Evolutionary conservation across 2,329 filamentous ascomycete genomes (phyloP), one percentile per base, ranked within the genome.

Genomic region (Proliferodiscus dingleyae): DNA sequence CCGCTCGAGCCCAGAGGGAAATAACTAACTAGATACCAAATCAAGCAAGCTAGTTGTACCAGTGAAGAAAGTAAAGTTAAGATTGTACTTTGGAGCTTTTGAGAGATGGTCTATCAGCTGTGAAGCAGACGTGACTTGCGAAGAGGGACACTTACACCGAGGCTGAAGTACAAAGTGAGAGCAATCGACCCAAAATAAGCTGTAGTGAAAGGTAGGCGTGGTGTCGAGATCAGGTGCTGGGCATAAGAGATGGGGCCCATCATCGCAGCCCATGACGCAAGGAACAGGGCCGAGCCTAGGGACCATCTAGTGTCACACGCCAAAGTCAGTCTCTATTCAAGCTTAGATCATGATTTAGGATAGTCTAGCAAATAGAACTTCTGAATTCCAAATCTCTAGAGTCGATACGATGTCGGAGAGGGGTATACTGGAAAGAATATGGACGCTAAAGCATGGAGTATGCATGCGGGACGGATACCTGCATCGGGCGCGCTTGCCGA

Each of bases 11-110:
- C 93, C 90, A 97, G 95, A 21, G 93, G 93, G 61, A 97, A 97
- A 68, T 98, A 98, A 69, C 88, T 95, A 66, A 97, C 83, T 37
- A 96, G 75, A 69, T 97, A 97, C 91, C 91, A 97, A 37, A 88
- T 55, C 53, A 97, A 73, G 52, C 85, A 87, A 43, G 83, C 82
- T 44, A 97, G 74, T 66, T 98, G 93, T 57, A 90, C 71, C 49
- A 96, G 75, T 51, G 88, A 83, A 18, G 89, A 86, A 53, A 96
- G 71, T 44, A 97, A 73, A 13, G 93, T 97, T 54, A 97, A 79
- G 51, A 94, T 69, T 32, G 87, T 89, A 64, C 77, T 91, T 64
- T 85, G 85, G 55, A 95, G 81, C 89, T 95, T 60, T n/a, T 46
- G 47, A 42, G 30, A 43, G 50, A 43, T 50, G 50, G 54, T 39